A percentile compares a stretch with the other conserved stretches of the same genome.
Evolutionary conservation across 208 protist genomes (phyloP).

Genomic region (Kentomonas sorsogonicus): DNA sequence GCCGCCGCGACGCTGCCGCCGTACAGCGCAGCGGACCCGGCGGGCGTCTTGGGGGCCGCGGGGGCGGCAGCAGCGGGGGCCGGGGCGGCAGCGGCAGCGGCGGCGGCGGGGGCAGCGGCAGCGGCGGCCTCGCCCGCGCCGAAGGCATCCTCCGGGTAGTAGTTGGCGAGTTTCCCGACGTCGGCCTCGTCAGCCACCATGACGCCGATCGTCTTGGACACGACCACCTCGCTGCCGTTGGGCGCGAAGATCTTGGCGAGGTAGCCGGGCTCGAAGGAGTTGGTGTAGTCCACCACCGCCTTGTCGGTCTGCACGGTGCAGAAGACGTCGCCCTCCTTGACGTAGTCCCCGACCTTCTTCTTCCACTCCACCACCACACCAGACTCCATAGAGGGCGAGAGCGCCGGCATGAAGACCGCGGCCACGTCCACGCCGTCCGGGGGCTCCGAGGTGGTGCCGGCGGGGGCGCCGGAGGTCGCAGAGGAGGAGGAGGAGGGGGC

Average conservation of each 20-base stretch:
- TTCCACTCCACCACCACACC: conserved; percentile 87
- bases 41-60: conserved; percentile 4
- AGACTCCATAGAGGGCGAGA: conserved; percentile 86
- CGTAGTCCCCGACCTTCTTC: conserved; percentile 89
- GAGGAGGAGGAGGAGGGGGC: too few relatives aligned
- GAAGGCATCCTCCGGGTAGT: conserved; percentile 24
- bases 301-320: conserved; percentile 97
- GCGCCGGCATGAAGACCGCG: conserved; percentile 81
- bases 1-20: conserved; percentile 56
- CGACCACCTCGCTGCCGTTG: conserved; percentile 63
- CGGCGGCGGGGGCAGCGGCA: conserved; percentile 15
- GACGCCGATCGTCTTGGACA: conserved; percentile 85
- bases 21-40: conserved; percentile 32
- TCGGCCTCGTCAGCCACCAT: conserved; percentile 81
- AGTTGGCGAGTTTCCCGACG: conserved; percentile 31
- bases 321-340: conserved; percentile 92
- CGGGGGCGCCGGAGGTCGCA: conserved; percentile 3
- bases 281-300: conserved; percentile 95
- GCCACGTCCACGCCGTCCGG: conserved; percentile 53
- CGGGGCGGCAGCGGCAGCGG: conserved; percentile 22
- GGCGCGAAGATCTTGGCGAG: conserved; percentile 92
- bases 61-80: conserved; percentile 13
- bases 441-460: neutral
- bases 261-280: conserved; percentile 90
- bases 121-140: conserved; percentile 13